Evolutionary conservation across 2,329 filamentous ascomycete genomes (phyloP), one percentile per base, ranked within the genome.

Genomic region (Monosporascus sp.): DNA sequence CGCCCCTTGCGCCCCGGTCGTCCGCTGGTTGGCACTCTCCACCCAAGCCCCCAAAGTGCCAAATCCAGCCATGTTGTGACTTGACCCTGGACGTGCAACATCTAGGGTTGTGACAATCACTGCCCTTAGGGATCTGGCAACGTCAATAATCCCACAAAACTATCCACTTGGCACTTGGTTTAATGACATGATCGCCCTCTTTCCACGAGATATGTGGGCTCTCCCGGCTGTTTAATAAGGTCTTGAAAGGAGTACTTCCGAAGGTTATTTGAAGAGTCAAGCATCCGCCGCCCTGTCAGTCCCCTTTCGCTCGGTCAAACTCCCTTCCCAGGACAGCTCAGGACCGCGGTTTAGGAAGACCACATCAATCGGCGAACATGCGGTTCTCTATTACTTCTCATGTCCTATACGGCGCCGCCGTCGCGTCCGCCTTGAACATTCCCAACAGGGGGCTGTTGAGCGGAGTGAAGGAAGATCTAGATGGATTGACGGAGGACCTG

Each of bases 351-450:
- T 16, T n/a, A 26, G 22, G 7, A 46, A 46, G 14, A 48, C 35
- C n/a, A 45, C 26, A 49, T 17, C 27, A 26, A 48, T 50, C 16
- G 53, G 38, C 48, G 50, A 54, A 57, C 55, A 68, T 68, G 66
- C 59, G 60, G 26, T 65, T 62, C 53, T 56, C 60, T 37, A 48
- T 63, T 46, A 57, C 60, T 48, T 58, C 57, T 37, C 63, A 64
- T 49, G 60, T 60, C 56, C 56, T 67, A 38, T 60, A 58, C 52
- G 61, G 63, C 59, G 63, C 61, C 52, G 57, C 61, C 22, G 58
- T 60, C 50, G 66, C 63, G 11, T 63, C 65, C 5, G 65, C 63
- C 22, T 11, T 65, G 49, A 50, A 61, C 7, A 47, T 68, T 64
- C 61, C 5, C 22, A 35, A 58, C 35, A 50, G 58, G 31, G 63